Evolutionary conservation across 345 rosid species (phyloP).

Genomic region (Erucastrum elatum): DNA sequence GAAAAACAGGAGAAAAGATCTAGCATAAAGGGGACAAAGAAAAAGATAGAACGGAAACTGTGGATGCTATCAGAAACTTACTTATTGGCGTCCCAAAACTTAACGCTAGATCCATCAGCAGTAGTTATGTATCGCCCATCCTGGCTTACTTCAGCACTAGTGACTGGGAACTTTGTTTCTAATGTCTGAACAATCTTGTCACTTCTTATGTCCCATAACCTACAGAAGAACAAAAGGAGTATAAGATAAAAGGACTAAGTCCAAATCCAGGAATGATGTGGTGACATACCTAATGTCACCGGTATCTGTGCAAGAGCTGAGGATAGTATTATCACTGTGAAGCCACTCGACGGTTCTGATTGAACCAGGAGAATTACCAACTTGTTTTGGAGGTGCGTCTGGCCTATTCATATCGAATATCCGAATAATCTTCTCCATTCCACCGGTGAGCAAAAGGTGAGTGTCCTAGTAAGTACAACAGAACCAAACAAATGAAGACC

Average conservation of each 20-base stretch:
- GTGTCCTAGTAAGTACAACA: slow-evolving; percentile 67
- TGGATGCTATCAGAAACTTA: slow-evolving; percentile 42
- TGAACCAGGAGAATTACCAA: slow-evolving; percentile 84
- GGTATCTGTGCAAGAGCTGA: slow-evolving; percentile 86
- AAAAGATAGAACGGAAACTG: background rate
- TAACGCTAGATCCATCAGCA: slow-evolving; percentile 87
- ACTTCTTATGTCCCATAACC: slow-evolving; percentile 93
- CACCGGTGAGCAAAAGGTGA: slow-evolving; percentile 86
- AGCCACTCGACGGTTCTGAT: slow-evolving; percentile 92
- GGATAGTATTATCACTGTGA: slow-evolving; percentile 91
- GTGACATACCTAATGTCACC: slow-evolving; percentile 79
- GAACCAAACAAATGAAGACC: background rate
- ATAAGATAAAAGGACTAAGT: slow-evolving; percentile 4
- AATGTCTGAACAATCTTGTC: slow-evolving; percentile 80
- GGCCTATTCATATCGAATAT: slow-evolving; percentile 82
- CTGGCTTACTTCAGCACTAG: slow-evolving; percentile 94
- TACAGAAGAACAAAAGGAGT: slow-evolving; percentile 26
- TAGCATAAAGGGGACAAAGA: slow-evolving; percentile 1
- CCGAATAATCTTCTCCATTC: slow-evolving; percentile 85
- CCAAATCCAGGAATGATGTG: slow-evolving; percentile 2
- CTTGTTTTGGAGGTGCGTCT: slow-evolving; percentile 88
- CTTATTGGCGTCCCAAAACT: slow-evolving; percentile 99
- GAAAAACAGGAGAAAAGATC: slow-evolving; percentile 7
- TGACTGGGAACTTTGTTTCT: slow-evolving; percentile 82
- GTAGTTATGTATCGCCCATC: slow-evolving; percentile 94